These are phyloP conservation scores for Sporothrix pallida DNA, from an alignment of 2,329 filamentous ascomycete genomes.

Conservation along the genomic window DNA sequence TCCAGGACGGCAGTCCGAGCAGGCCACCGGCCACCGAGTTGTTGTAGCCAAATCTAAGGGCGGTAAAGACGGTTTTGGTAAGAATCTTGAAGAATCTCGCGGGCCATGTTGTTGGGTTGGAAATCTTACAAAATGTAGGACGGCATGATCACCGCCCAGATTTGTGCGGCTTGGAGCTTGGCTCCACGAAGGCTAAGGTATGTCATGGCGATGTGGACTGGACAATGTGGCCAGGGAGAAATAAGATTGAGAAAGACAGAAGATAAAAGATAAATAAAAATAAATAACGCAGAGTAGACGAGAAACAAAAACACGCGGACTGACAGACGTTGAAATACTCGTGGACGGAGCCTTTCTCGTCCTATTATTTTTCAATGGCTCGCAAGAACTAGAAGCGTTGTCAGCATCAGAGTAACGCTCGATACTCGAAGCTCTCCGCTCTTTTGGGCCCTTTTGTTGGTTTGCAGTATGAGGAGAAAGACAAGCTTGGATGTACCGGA, in stretches of 20 bases:
- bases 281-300: background rate
- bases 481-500: background rate
- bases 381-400: background rate
- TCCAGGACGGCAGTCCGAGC: conserved; percentile 44
- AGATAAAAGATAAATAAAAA: background rate
- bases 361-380: background rate
- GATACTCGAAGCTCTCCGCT: background rate
- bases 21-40: conserved; percentile 57
- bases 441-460: background rate
- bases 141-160: conserved; percentile 25
- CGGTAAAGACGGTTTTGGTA: background rate
- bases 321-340: background rate
- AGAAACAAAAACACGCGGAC: background rate
- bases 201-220: conserved; percentile 19
- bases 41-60: conserved; percentile 57
- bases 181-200: conserved; percentile 15
- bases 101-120: background rate
- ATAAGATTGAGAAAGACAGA: background rate
- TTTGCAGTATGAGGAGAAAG: background rate
- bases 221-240: background rate
- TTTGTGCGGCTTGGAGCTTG: conserved; percentile 26
- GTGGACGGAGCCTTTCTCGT: background rate
- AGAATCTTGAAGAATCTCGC: background rate
- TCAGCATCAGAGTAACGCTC: conserved; percentile 6
- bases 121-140: conserved; percentile 22